These are phyloP conservation scores for Sideroxylon spinosum DNA, from an alignment of 179 eudicot species.

Conservation along the genomic window DNA sequence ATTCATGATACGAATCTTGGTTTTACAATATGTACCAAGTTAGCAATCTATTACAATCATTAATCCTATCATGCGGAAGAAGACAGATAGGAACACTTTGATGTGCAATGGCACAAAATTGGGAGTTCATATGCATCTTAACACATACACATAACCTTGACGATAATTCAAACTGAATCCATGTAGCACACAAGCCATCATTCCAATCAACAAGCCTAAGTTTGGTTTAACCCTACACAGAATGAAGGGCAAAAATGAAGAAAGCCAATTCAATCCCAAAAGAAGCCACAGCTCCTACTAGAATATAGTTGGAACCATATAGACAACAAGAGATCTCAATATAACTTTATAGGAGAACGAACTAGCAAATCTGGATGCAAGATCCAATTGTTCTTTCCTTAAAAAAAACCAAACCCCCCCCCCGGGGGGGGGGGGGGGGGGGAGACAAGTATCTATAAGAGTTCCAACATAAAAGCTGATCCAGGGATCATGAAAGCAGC, in stretches of 20 bases:
- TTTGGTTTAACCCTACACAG: neutral
- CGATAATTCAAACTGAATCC: neutral
- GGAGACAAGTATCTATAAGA: no score
- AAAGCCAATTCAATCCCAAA: neutral
- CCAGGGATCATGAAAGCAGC: neutral
- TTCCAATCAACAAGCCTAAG: neutral
- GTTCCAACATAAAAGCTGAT: conserved; percentile 5
- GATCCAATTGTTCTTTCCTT: neutral
- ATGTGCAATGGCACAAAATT: neutral
- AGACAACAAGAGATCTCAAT: neutral
- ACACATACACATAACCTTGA: neutral
- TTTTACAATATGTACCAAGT: neutral
- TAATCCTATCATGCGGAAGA: neutral
- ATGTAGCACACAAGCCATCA: neutral
- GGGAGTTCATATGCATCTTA: neutral
- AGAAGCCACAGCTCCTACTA: neutral
- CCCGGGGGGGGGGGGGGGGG: no score
- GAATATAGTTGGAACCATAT: neutral
- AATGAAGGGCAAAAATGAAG: neutral
- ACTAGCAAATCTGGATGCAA: neutral
- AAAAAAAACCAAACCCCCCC: no score
- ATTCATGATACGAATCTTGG: no score
- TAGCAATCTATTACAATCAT: neutral
- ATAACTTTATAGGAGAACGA: neutral
- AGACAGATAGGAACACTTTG: neutral